phyloP scores from a whole-genome alignment of 331 rosid species.

The Rhamnella rubrinervis region DNA sequence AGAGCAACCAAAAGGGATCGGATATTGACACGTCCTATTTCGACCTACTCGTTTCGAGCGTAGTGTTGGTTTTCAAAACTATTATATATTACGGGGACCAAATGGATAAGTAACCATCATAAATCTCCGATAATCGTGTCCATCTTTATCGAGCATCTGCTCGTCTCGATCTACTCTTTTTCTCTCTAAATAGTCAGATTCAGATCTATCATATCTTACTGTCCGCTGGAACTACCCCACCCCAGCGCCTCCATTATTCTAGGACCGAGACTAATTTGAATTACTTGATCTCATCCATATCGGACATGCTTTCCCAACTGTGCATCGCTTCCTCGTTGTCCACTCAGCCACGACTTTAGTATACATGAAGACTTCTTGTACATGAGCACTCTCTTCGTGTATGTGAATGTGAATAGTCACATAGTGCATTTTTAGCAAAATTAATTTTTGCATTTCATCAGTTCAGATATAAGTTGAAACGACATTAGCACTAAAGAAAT shows the following conservation, averaged over 20 bases:
- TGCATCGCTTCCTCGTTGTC: too few species aligned
- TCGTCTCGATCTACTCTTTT: background rate
- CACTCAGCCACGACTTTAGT: too few species aligned
- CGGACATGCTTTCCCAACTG: too few species aligned
- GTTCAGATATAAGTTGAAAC: background rate
- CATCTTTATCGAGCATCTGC: background rate
- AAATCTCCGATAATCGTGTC: background rate
- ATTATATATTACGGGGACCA: background rate
- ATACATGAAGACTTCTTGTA: too few species aligned
- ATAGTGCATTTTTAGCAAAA: background rate
- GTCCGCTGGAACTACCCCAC: background rate
- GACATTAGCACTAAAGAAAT: slow-evolving; percentile 3
- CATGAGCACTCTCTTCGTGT: too few species aligned
- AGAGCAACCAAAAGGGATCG: too few species aligned
- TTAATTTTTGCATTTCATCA: background rate
- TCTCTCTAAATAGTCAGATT: background rate
- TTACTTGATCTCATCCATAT: background rate
- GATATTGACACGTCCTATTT: background rate
- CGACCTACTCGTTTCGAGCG: background rate
- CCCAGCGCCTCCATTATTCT: background rate
- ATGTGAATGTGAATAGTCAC: too few species aligned
- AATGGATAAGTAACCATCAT: background rate
- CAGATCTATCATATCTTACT: too few species aligned
- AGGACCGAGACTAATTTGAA: background rate
- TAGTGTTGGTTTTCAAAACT: background rate